Evolutionary conservation across 805 yeast species (phyloP), one percentile per base, ranked within the genome.

Genomic region (Candida odintsovae): DNA sequence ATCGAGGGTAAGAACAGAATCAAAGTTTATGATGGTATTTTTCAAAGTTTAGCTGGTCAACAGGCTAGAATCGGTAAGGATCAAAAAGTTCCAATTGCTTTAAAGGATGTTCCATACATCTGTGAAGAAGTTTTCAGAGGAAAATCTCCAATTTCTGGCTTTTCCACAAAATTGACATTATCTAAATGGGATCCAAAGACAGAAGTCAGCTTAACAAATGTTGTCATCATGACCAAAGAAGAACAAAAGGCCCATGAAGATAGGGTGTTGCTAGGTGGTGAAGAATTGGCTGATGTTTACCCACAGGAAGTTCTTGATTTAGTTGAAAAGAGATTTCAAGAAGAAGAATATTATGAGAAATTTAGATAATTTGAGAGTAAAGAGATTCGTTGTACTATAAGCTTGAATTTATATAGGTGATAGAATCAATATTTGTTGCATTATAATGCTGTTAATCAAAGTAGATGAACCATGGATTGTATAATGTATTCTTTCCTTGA

Each of bases 111-210:
- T 23, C 85, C 81, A 40, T 94, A 90, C 61, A 72, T 92, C 15
- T 72, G 90, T 31, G 98, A 92, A 61, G 99, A 94, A 66, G 84
- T 94, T 3, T 94, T 82, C 71, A 80, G 95, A 50, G 97, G 98
- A 13, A 89, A 90, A 64, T 85, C 96, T 0, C 94, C 95, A 16
- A 75, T 90, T 13, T 83, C 95, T 16, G 86, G 90, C 18, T 86
- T 75, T 56, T 83, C 90, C 6, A 86, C 95, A 1, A 78, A 90
- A 56, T 70, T 92, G 49, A 79, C 92, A 1, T 72, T 94, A 36
- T 81, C 95, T 1, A 73, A 86, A 61, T 94, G 99, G 99, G 84
- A 81, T 51, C 89, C 88, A 7, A 57, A 62, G 1, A 68, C 75
- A 54, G 86, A 83, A 12, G 68, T 86, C 23, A 73, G 82, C 18